Evolutionary conservation across 768 basidiomycete species (phyloP), one percentile per base, ranked within the genome.

Genomic region (Suillus ampliporus): DNA sequence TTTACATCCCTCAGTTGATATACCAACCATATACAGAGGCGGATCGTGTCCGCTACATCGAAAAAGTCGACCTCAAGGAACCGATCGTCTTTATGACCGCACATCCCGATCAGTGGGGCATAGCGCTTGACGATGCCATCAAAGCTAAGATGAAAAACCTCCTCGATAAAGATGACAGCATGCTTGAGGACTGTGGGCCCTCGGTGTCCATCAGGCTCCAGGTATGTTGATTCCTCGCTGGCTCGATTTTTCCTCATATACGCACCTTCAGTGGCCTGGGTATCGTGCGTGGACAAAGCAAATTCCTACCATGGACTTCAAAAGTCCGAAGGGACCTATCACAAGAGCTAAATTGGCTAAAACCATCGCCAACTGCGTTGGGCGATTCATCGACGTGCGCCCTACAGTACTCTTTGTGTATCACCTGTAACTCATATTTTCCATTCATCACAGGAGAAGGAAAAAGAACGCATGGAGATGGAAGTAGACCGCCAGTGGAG

Each of bases 241-340:
- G 52, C 28, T 59, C 51, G 51, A 17, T 15, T 47, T 17, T 19
- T 28, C 3, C 26, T 53, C 10, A 48, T 46, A 57, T 34, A 67
- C 50, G 38, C 28, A 2, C 47, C 61, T 62, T 63, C 63, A 92
- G 91, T 93, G 91, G 91, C 90, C 90, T 6, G 90, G 91, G 1
- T 92, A 92, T 66, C 78, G 85, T 35, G 82, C 85, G 51, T 93
- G 90, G 90, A 89, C 87, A 61, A 83, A 89, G 61, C 91, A 93
- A 71, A 92, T 93, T 64, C 91, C 91, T 8, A 92, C 91, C 1
- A 86, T 86, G 72, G 90, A 93, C 73, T 93, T 91, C 72, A 83
- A 85, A 44, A 91, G 85, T 65, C 90, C 91, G 0, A 91, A 90
- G 43, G 84, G 89, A 6, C 90, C 88, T 4, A 91, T 93, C 66